Base-by-base conservation (phyloP, 1,284 basidiomycete species). In the Gymnopus androsaceus region DNA sequence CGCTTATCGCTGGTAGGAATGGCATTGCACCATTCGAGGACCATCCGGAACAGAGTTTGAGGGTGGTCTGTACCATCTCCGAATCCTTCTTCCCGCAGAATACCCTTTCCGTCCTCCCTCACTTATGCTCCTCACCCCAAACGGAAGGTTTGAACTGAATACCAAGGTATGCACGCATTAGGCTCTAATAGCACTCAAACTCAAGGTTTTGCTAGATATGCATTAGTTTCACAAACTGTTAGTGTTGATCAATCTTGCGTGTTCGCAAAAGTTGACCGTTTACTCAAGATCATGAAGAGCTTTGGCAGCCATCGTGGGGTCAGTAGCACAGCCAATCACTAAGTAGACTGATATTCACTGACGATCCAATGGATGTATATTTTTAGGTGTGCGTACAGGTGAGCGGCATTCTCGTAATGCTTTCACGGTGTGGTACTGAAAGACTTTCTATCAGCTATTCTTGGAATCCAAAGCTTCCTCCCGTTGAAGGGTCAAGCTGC, bases 271-370 rank as follows among this genome's bases (percentile, higher is more conserved):
- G 59, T 59, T 59, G 44, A 36, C 47, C 27, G 41, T 34, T 56
- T 64, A 62, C 61, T 59, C 64, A 54, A 90, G 88, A 91, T 75
- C 90, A 92, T 61, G 90, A 92, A 73, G 91, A 95, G 64, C 76
- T 90, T 41, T 98, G 95, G 95, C 94, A 97, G 72, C 95, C 95
- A 30, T 94, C 95, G 12, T 98, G 95, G 95, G 95, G 95, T 55
- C n/a, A n/a, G n/a, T n/a, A n/a, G n/a, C n/a, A n/a, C n/a, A n/a
- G n/a, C n/a, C n/a, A n/a, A n/a, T n/a, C n/a, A n/a, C n/a, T n/a
- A n/a, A n/a, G n/a, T n/a, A n/a, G n/a, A n/a, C n/a, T n/a, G n/a
- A n/a, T n/a, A n/a, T n/a, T n/a, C n/a, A n/a, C n/a, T n/a, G n/a
- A n/a, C n/a, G n/a, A n/a, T n/a, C n/a, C n/a, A n/a, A n/a, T n/a